phyloP scores from a whole-genome alignment of 768 basidiomycete genomes.

The Basidioascus undulatus region DNA sequence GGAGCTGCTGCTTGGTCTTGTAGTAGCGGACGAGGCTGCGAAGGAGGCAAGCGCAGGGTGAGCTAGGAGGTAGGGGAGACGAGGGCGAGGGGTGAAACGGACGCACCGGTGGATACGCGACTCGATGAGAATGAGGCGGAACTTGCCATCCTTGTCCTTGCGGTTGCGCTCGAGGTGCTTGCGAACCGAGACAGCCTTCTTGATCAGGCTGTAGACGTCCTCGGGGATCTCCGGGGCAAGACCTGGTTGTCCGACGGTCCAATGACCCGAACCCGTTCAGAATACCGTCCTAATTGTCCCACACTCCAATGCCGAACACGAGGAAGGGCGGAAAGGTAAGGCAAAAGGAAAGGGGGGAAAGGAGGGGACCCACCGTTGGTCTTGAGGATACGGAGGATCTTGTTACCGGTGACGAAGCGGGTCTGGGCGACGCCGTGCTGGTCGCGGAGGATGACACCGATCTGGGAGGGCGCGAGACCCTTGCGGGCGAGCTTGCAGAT shows the following conservation, averaged over 20 bases:
- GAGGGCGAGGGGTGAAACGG: neutral
- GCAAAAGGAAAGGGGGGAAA: constrained; percentile 11
- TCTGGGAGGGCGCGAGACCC: constrained; percentile 91
- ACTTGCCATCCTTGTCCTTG: constrained; percentile 81
- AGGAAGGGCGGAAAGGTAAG: too few relatives aligned
- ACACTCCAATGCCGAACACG: too few relatives aligned
- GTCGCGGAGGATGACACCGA: constrained; percentile 93
- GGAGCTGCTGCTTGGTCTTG: constrained; percentile 89
- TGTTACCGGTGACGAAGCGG: constrained; percentile 95
- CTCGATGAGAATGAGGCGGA: constrained; percentile 95
- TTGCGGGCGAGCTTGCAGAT: constrained; percentile 94
- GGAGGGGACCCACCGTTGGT: constrained; percentile 43
- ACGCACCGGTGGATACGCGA: constrained; percentile 60
- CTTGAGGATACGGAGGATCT: constrained; percentile 95
- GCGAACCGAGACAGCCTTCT: constrained; percentile 97
- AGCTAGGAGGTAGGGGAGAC: neutral
- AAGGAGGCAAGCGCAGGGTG: too few relatives aligned
- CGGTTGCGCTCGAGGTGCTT: constrained; percentile 96
- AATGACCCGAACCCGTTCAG: too few relatives aligned
- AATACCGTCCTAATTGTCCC: too few relatives aligned
- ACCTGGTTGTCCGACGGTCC: too few relatives aligned
- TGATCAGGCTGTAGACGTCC: constrained; percentile 98
- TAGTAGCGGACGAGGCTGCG: constrained; percentile 84
- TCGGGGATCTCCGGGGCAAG: constrained; percentile 94
- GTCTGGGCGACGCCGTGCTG: constrained; percentile 96